A percentile compares a stretch with the other conserved stretches of the same genome.
Conservation (phyloP, 805 yeast genomes). For the Diddensiella caesifluorescens region DNA sequence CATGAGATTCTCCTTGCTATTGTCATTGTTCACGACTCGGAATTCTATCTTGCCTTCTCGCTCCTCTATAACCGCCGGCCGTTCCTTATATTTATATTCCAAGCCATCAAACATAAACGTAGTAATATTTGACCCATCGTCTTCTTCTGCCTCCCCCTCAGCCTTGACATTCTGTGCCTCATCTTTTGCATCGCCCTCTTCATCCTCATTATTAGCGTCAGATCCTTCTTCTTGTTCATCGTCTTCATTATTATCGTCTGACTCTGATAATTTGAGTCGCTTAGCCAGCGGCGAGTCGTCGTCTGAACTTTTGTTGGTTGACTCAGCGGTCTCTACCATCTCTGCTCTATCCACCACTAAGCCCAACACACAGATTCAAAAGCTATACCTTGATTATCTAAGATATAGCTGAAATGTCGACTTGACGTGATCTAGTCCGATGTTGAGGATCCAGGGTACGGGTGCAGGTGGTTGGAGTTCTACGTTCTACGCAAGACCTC, state of each 20-base stretch:
- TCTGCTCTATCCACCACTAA: no score
- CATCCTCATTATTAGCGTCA: conserved; percentile 15
- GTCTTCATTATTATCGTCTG: conserved; percentile 8
- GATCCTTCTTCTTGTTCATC: conserved; percentile 12
- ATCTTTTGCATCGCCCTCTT: conserved; percentile 12
- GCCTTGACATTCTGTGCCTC: conserved; percentile 22
- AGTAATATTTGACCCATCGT: conserved; percentile 35
- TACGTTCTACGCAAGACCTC: no score
- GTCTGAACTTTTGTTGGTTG: conserved; percentile 1
- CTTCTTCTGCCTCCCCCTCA: conserved; percentile 27
- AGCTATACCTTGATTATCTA: no score
- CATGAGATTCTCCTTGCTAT: conserved; percentile 78
- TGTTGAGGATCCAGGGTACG: no score
- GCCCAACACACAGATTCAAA: no score
- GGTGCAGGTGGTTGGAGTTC: no score
- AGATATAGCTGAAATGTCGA: no score
- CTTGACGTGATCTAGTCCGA: no score
- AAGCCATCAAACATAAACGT: conserved; percentile 70
- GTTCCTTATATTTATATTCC: conserved; percentile 75
- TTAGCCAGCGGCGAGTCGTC: conserved; percentile 30
- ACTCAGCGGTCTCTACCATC: no score
- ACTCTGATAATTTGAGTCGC: conserved; percentile 27
- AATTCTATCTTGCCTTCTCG: conserved; percentile 90
- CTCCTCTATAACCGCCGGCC: conserved; percentile 93
- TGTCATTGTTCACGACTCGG: conserved; percentile 94